Evolutionary conservation across 2,329 filamentous ascomycete genomes (phyloP), one percentile per base, ranked within the genome.

Genomic region (Xylaria arbuscula): DNA sequence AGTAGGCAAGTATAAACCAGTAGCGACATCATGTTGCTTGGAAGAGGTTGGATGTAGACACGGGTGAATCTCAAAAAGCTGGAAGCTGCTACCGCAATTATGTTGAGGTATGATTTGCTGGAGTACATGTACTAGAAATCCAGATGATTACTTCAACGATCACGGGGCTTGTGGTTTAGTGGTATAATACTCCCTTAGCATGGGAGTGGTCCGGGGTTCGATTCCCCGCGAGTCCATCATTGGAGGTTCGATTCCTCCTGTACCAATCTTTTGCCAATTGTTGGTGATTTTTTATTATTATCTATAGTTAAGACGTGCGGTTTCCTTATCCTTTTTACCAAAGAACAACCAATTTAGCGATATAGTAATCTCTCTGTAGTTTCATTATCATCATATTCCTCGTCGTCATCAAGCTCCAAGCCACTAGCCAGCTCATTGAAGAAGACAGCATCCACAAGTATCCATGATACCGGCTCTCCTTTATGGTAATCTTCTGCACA

Each of bases 171-270:
- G 71, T 73, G 71, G 71, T 73, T 70, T 73, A 73, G 71, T 73
- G 71, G 71, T 73, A 73, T 73, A 70, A 73, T 73, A 70, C 70
- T 73, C 70, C 71, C 71, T 73, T 73, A 73, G 71, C 71, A 73
- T 73, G 72, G 70, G 69, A 72, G 72, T 69, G 72, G 72, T 73
- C 72, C 72, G 72, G 72, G 72, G 72, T 73, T 73, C 72, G 67
- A 73, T 73, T 73, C 72, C 72, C 72, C 72, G 72, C 72, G 72
- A 73, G 72, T 73, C 72, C 72, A 73, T 15, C 47, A 7, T 55
- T 17, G 66, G 55, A 69, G 69, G 69, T 70, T 70, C 28, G 56
- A 70, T 64, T 60, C 66, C 69, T 69, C 50, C 57, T 68, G 3
- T 70, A 66, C 65, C 65, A 64, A 36, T 24, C 1, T 69, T 57